Conservation (phyloP, 2,329 filamentous ascomycete species). For the Trichoderma sp. region DNA sequence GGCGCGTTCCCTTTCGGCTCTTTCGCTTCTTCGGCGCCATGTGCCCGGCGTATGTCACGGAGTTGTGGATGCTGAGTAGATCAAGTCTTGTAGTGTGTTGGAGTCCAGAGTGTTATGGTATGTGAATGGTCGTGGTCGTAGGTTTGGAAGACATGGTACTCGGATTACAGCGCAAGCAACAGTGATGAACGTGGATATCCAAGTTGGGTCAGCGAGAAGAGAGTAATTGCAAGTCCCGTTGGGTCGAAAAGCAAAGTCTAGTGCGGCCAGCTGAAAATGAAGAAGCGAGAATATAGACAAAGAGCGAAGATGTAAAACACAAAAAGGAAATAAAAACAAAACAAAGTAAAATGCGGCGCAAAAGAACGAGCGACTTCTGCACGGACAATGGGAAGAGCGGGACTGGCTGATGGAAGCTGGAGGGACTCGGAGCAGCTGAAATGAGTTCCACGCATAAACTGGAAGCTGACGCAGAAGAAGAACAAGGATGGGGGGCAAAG, state of each 20-base stretch:
- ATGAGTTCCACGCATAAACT: not conserved
- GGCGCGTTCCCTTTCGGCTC: constrained; percentile 2
- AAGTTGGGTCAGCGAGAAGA: constrained; percentile 9
- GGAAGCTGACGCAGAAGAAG: not conserved
- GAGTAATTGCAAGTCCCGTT: constrained; percentile 2
- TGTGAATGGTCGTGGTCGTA: not conserved
- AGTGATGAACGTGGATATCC: not conserved
- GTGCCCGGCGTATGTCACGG: not conserved
- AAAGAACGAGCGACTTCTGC: constrained; percentile 21
- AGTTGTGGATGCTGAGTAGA: not conserved
- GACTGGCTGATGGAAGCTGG: not conserved
- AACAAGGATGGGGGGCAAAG: not conserved
- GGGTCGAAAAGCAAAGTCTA: not conserved
- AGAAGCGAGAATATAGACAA: not conserved
- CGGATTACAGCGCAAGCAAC: not conserved
- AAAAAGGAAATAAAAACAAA: not conserved
- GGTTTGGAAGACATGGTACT: constrained; percentile 19
- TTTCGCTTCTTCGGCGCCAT: constrained; percentile 23
- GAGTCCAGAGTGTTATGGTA: not conserved
- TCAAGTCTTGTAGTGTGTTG: not conserved
- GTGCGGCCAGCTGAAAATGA: not conserved
- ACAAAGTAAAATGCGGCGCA: not conserved
- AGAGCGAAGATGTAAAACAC: not conserved
- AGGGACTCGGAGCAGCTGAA: not conserved
- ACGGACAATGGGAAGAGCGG: not conserved